Percentiles rank a stretch among this genome's conserved stretches.
Conservation (phyloP, 495 filamentous ascomycete species). For the Terfezia boudieri region DNA sequence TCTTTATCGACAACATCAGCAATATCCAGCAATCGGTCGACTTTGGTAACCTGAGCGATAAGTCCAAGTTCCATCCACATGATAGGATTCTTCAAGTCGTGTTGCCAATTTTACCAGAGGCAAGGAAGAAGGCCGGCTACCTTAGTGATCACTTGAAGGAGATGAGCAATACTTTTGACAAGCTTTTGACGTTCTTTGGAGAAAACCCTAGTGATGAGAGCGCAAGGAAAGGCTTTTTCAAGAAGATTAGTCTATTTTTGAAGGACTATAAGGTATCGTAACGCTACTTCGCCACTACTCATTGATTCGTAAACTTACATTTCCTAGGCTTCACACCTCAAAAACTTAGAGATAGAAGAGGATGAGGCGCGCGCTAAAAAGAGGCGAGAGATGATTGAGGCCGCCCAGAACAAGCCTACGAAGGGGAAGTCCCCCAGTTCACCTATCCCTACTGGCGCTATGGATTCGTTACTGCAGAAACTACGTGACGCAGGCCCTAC, state of each 20-base stretch:
- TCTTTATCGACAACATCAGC: constrained; percentile 82
- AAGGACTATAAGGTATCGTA: constrained; percentile 59
- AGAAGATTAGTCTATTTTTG: constrained; percentile 81
- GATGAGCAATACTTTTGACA: constrained; percentile 74
- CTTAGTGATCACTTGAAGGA: constrained; percentile 84
- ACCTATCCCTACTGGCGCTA: constrained; percentile 44
- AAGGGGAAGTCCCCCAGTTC: constrained; percentile 40
- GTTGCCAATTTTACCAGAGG: constrained; percentile 88
- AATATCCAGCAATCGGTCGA: constrained; percentile 85
- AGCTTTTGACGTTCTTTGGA: constrained; percentile 92
- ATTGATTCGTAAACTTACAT: background rate
- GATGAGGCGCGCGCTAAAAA: constrained; percentile 67
- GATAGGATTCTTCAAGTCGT: constrained; percentile 84
- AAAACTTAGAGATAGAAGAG: constrained; percentile 73
- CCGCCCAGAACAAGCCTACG: constrained; percentile 24
- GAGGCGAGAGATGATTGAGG: constrained; percentile 54
- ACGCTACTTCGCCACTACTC: constrained; percentile 10
- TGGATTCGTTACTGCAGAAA: constrained; percentile 94
- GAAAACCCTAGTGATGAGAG: constrained; percentile 85
- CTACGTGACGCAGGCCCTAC: constrained; percentile 81
- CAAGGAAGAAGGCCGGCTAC: constrained; percentile 85
- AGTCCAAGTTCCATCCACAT: constrained; percentile 94
- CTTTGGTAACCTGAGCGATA: constrained; percentile 80
- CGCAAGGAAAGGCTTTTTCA: constrained; percentile 87
- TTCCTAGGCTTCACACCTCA: constrained; percentile 59